Base-by-base conservation (phyloP, 805 yeast genomes). In the Suhomyces sp. region DNA sequence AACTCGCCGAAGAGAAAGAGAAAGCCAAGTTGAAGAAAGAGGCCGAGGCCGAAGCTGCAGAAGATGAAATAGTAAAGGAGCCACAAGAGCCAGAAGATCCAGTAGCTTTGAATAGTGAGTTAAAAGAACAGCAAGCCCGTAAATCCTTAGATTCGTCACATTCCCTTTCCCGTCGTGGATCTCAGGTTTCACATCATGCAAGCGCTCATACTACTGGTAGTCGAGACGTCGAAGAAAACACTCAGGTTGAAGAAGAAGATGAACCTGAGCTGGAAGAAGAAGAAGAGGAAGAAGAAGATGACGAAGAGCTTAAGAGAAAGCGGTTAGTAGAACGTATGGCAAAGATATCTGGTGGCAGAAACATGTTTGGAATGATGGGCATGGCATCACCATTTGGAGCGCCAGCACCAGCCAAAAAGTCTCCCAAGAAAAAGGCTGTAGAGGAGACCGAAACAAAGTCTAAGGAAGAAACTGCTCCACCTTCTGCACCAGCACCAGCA, bases 271-370 rank as follows among this genome's bases (percentile, higher is more conserved):
- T 49, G 17, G 58, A 52, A 2, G 53, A 75, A 0, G 83, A 74
- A 0, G 83, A 74, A 1, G 83, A 77, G 2, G 83, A 76, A 0
- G 88, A 82, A 1, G 87, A 84, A 50, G 93, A 88, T 49, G 88
- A 83, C 44, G 96, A 88, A 64, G 94, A 88, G 56, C 76, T 85
- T 5, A 82, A 87, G 52, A 81, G 94, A 61, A 80, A 86, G 47
- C 89, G 86, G 6, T 75, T 93, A 50, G 85, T 96, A 19, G 97
- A 88, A 57, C 82, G 97, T 55, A 93, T 93, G 97, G 98, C 99
- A n/a, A 89, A 86, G 61, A 80, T 93, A 17, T 88, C 97, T 0
- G 96, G 97, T 19, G 91, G 91, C 4, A 80, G 87, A 72, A 86
- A 88, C 53, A 82, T 88, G 85, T 80, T 85, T 69, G 92, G 91